Conservation (phyloP, 108 stramenopile genomes). For the Skeletonema marinoi region DNA sequence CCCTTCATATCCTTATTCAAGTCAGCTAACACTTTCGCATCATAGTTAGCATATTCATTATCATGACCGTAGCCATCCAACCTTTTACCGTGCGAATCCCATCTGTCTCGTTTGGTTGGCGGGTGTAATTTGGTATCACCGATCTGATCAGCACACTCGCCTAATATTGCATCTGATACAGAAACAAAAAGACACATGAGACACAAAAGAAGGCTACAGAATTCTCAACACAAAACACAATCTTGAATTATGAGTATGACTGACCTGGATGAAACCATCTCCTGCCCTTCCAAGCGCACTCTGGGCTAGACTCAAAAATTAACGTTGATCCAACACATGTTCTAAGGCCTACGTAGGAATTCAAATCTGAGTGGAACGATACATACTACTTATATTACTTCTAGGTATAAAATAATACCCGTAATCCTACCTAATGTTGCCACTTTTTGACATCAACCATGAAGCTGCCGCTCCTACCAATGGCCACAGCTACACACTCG, state of each 20-base stretch:
- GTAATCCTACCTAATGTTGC: too few relatives aligned
- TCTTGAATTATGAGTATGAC: too few relatives aligned
- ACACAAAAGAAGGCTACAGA: too few relatives aligned
- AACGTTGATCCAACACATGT: too few relatives aligned
- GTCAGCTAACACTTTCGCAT: conserved; percentile 1
- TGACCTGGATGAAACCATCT: conserved; percentile 56
- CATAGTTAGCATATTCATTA: conserved; percentile 12
- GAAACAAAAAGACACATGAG: background rate
- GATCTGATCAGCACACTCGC: conserved; percentile 46
- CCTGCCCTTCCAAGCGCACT: conserved; percentile 40
- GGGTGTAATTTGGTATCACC: conserved; percentile 30
- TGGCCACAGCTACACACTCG: too few relatives aligned
- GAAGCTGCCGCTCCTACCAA: too few relatives aligned
- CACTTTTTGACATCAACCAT: too few relatives aligned
- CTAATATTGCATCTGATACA: conserved; percentile 31
- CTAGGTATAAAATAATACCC: too few relatives aligned
- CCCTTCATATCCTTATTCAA: background rate
- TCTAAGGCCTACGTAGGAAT: too few relatives aligned
- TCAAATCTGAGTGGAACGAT: too few relatives aligned
- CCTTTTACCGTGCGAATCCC: conserved; percentile 9
- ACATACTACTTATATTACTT: too few relatives aligned
- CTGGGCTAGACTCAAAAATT: conserved; percentile 51
- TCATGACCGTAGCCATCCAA: conserved; percentile 15
- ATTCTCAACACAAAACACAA: background rate
- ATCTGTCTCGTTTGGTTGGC: conserved; percentile 16